Evolutionary conservation across 1,139 yeast species (phyloP), one percentile per base, ranked within the genome.

Genomic region (Yamadazyma atlantica): DNA sequence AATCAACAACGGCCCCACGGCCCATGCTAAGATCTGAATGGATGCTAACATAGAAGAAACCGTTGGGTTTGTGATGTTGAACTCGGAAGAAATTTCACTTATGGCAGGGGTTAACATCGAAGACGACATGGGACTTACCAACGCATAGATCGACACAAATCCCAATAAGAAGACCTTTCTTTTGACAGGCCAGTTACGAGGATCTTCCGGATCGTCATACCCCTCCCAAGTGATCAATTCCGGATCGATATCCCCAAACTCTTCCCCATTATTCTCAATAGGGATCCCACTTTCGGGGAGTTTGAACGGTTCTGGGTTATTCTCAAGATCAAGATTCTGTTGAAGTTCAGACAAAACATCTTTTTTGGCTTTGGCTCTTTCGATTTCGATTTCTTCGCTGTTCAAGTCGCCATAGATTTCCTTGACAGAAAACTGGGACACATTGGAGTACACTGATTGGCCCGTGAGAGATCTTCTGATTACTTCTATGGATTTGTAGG

Each of bases 1-100:
- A 37, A 70, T 65, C 13, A 67, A 36, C 26, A 70, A 55, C 1
- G 76, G 76, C 3, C 75, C 75, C 26, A 69, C 46, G 3, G 75
- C 75, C 75, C 75, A 70, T 7, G 75, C 74, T 32, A 70, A 52
- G 29, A 70, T 61, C 40, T 69, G 75, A 29, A 70, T 70, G 8
- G 75, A 67, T 3, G 69, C 68, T 23, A 69, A 64, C 68, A 70
- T 62, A 5, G 74, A 57, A 19, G 57, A 44, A 2, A 69, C 48
- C 15, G 60, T 58, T 4, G 51, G 44, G 2, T 64, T 59, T 1
- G 54, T 51, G 33, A 70, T 66, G 33, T 54, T 46, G 45, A 70
- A 69, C 11, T 67, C 70, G 1, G 37, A 32, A 7, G 65, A 49
- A 11, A 70, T 62, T 21, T 64, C 62, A 8, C 60, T 37, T 52